Evolutionary conservation across 2,329 filamentous ascomycete genomes (phyloP), one percentile per base, ranked within the genome.

Genomic region (Bipolaris gigantea): DNA sequence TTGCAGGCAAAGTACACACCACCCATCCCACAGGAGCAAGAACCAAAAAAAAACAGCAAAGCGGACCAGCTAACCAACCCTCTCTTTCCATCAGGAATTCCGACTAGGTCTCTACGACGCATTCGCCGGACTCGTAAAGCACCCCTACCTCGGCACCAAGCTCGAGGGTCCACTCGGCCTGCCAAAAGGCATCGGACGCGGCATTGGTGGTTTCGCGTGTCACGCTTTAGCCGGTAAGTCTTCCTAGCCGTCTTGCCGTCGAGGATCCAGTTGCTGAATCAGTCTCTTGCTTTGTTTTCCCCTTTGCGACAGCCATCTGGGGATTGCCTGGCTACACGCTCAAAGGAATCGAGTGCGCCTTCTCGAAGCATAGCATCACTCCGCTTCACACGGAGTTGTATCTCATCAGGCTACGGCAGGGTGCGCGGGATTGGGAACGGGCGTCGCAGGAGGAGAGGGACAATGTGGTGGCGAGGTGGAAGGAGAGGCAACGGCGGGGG

Each of bases 51-150:
- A 33, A n/a, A n/a, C n/a, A n/a, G n/a, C n/a, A n/a, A 19, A 2
- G 18, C 4, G 15, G 10, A 9, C 5, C 36, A 23, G 38, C 30
- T 30, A 6, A 30, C 16, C 9, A 18, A 0, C 11, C 13, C 8
- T 25, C 7, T n/a, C 11, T 27, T n/a, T 9, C 9, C 9, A 27
- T 1, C 10, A 48, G 75, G 89, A 90, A 70, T 86, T 93, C 50
- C 85, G 84, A 0, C 81, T 86, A 50, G 89, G 90, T 0, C 76
- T 94, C 27, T 92, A 84, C 67, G 89, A 93, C 65, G 90, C 89
- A 2, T 83, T 92, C 19, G 84, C 88, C 1, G 90, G 90, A 0
- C 76, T 94, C 1, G 80, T 92, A 9, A 92, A 84, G 0, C 89
- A 93, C 60, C 91, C 90, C 0, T 70, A 86, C 1, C 80, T 81